Percentiles rank a stretch among this genome's conserved stretches.
phyloP scores from a whole-genome alignment of 129 eudicot species.

The Heracleum sosnowskyi region DNA sequence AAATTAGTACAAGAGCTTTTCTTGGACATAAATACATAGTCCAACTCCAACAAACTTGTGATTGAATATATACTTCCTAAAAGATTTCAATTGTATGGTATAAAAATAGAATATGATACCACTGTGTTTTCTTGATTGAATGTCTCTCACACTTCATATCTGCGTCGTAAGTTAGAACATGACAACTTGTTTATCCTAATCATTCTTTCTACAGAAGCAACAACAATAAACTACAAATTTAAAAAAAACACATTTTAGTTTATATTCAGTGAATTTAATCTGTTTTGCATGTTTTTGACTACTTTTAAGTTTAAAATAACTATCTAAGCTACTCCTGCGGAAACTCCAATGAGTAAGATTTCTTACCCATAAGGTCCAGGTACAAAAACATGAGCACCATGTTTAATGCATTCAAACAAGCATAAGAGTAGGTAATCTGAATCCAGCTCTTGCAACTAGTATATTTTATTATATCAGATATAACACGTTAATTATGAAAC shows the following conservation, averaged over 20 bases:
- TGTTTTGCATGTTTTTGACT: neutral
- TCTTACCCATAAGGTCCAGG: neutral
- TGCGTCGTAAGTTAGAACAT: neutral
- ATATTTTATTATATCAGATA: neutral
- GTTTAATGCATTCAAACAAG: neutral
- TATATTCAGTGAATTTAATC: neutral
- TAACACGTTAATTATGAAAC: neutral
- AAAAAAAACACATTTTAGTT: neutral
- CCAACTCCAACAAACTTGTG: neutral
- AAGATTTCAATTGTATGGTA: slow-evolving; percentile 2
- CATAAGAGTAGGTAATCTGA: neutral
- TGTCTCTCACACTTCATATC: neutral
- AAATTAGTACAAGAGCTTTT: neutral
- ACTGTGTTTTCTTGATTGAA: neutral
- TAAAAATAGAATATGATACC: neutral
- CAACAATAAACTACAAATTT: slow-evolving; percentile 5
- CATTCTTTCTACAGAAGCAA: neutral
- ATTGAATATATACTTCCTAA: neutral
- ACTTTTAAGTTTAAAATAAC: neutral
- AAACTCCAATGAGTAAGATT: neutral
- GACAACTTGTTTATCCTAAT: neutral
- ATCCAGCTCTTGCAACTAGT: neutral
- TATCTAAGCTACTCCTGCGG: neutral
- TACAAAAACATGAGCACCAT: neutral
- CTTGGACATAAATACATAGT: neutral